These are phyloP conservation scores for Claviceps sp. DNA, from an alignment of 2,329 filamentous ascomycete species.

Conservation along the genomic window DNA sequence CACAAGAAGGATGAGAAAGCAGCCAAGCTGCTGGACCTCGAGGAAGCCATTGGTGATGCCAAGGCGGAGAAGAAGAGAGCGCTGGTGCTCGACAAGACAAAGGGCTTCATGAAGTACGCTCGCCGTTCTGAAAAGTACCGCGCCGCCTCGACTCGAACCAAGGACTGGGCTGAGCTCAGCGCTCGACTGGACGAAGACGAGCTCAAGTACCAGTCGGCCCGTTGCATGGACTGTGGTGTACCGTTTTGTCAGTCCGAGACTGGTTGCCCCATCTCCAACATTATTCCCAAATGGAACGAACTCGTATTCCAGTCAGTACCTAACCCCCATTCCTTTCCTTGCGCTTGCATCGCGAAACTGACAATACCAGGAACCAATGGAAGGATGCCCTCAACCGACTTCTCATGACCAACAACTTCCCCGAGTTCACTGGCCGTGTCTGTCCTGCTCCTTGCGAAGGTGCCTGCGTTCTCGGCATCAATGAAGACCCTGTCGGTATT, in stretches of 20 bases:
- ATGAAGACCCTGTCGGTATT: conserved; percentile 92
- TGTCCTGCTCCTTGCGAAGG: conserved; percentile 95
- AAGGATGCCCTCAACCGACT: conserved; percentile 81
- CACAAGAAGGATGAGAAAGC: conserved; percentile 54
- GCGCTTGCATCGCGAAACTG: not conserved
- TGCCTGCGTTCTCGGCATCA: conserved; percentile 90
- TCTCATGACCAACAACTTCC: conserved; percentile 96
- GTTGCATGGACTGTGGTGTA: conserved; percentile 98
- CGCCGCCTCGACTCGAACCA: conserved; percentile 65
- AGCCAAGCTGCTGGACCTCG: conserved; percentile 66
- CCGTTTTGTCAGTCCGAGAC: conserved; percentile 96
- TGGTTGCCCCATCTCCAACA: conserved; percentile 91
- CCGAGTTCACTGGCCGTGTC: conserved; percentile 92
- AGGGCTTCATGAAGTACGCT: conserved; percentile 94
- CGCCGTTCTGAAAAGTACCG: conserved; percentile 90
- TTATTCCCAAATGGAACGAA: conserved; percentile 96
- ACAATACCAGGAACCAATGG: conserved; percentile 48
- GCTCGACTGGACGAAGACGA: conserved; percentile 83
- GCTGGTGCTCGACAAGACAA: conserved; percentile 91
- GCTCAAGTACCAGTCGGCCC: conserved; percentile 89
- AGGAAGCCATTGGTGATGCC: conserved; percentile 76
- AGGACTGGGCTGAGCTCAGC: conserved; percentile 88
- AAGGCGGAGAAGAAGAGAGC: conserved; percentile 82
- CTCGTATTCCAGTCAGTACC: conserved; percentile 44
- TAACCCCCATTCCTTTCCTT: not conserved